Base-by-base conservation (phyloP, 2,329 filamentous ascomycete species). In the Sporothrix curviconia region DNA sequence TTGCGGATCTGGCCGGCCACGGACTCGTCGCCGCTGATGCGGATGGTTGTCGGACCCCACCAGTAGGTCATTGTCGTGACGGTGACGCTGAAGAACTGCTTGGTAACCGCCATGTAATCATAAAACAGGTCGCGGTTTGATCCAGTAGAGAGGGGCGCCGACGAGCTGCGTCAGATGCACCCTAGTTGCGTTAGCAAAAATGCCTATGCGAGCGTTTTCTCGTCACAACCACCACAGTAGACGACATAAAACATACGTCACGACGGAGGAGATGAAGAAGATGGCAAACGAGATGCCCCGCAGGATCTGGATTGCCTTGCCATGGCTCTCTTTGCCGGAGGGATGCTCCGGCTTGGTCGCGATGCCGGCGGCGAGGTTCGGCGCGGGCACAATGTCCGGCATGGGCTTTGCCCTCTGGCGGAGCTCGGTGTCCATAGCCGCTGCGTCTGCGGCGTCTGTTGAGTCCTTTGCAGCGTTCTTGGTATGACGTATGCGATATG, bases 81-180 rank as follows among this genome's bases (percentile, higher is more conserved):
- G 44, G 90, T 74, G 15, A 95, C 79, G 37, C 87, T 89, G 69
- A 95, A 95, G 1, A 83, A 89, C 67, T 89, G 83, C 71, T 95
- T 95, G 11, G 90, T 94, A 70, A 90, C 81, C 40, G 89, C 84
- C 83, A 95, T 95, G 73, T 90, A 95, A 61, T 85, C 81, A 71
- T 95, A 88, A 75, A 90, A 95, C 67, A 88, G 81, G 46, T 90
- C 85, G 58, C 83, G 83, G n/a, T 68, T 90, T 87, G 66, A 90
- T 75, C 60, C 85, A 79, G 68, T 94, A 94, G 49, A 95, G 72
- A 2, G 89, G 89, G 0, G 82, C 73, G 34, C 90, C 90, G 58
- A 95, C 74, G 61, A 91, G 78, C 67, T 95, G 90, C 7, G 89
- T 90, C 17, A 82, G 69, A 64, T 82, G 81, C 66, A 88, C 83